phyloP scores from a whole-genome alignment of 306 rosid genomes.

The Fagus crenata region DNA sequence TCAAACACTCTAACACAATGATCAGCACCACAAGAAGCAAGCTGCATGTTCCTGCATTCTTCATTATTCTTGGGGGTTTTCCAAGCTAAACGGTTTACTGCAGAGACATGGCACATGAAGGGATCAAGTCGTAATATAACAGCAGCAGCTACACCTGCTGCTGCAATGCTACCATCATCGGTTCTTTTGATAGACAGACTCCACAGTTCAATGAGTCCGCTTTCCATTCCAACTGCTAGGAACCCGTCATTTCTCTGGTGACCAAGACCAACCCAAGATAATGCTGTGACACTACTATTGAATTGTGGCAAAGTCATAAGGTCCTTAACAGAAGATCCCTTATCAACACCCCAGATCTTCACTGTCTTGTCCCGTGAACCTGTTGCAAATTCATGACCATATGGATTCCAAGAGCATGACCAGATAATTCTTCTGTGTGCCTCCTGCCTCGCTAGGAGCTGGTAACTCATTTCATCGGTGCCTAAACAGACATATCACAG shows the following conservation, averaged over 20 bases:
- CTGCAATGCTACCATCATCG: slow-evolving; percentile 32
- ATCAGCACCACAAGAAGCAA: slow-evolving; percentile 95
- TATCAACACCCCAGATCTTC: slow-evolving; percentile 69
- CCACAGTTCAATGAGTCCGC: slow-evolving; percentile 87
- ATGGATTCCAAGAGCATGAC: slow-evolving; percentile 96
- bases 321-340: slow-evolving; percentile 52
- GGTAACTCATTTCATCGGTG: slow-evolving; percentile 47
- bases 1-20: slow-evolving; percentile 82
- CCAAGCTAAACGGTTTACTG: slow-evolving; percentile 79
- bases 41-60: slow-evolving; percentile 49
- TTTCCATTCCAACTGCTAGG: slow-evolving; percentile 89
- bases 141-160: slow-evolving; percentile 41
- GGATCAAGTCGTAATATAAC: slow-evolving; percentile 46
- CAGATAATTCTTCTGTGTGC: slow-evolving; percentile 97
- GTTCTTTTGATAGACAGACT: slow-evolving; percentile 49
- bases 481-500: slow-evolving; percentile 47
- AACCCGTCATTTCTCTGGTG: slow-evolving; percentile 46
- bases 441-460: slow-evolving; percentile 70
- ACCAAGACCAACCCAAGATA: slow-evolving; percentile 58
- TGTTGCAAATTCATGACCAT: slow-evolving; percentile 84
- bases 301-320: slow-evolving; percentile 62
- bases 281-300: slow-evolving; percentile 71
- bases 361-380: slow-evolving; percentile 88
- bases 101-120: slow-evolving; percentile 71
- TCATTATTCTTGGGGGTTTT: slow-evolving; percentile 43